These are phyloP conservation scores for Jaminaea rosea DNA, from an alignment of 1,284 basidiomycete genomes.

Conservation along the genomic window DNA sequence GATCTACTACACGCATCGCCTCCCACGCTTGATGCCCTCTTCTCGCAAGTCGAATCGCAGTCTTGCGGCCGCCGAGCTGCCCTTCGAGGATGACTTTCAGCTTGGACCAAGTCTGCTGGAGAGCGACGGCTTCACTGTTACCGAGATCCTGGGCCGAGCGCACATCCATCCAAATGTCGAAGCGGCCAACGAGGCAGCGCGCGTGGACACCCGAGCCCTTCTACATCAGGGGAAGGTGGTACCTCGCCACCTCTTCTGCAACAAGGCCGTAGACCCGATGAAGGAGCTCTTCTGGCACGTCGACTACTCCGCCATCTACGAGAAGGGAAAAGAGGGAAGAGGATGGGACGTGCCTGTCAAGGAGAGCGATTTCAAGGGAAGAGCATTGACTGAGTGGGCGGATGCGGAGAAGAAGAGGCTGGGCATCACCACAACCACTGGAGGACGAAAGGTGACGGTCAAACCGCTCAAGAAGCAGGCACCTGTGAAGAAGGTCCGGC, in stretches of 20 bases:
- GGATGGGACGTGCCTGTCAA: slow-evolving; percentile 26
- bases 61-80: slow-evolving; percentile 9
- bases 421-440: background rate
- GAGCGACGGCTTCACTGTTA: slow-evolving; percentile 18
- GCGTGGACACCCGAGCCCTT: background rate
- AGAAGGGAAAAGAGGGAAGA: slow-evolving; percentile 15
- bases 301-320: slow-evolving; percentile 18
- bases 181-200: slow-evolving; percentile 6
- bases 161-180: slow-evolving; percentile 12
- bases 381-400: background rate
- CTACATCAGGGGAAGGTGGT: background rate
- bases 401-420: background rate
- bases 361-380: slow-evolving; percentile 9
- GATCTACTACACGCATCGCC: slow-evolving; percentile 32
- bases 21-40: slow-evolving; percentile 6
- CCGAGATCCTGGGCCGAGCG: slow-evolving; percentile 21
- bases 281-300: slow-evolving; percentile 27
- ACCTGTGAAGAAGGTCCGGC: background rate
- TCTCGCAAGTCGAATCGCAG: slow-evolving; percentile 19
- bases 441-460: background rate
- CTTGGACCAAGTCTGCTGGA: slow-evolving; percentile 20
- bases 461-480: slow-evolving; percentile 1
- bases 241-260: slow-evolving; percentile 23
- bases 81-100: slow-evolving; percentile 17
- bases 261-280: slow-evolving; percentile 22